Evolutionary conservation across 2,329 filamentous ascomycete genomes (phyloP), one percentile per base, ranked within the genome.

Genomic region (Colletotrichum viniferum): DNA sequence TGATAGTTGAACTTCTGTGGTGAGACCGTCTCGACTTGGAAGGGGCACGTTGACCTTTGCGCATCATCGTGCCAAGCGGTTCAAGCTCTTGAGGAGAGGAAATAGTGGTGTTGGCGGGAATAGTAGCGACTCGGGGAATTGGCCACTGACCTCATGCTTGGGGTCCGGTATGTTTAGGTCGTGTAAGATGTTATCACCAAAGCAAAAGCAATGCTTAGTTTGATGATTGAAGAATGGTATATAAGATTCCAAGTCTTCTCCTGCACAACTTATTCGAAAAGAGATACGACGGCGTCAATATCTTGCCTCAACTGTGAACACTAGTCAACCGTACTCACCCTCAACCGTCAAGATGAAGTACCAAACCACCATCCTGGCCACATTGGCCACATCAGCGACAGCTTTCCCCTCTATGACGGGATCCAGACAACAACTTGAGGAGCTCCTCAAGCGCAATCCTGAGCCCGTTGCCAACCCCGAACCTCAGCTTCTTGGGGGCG

Each of bases 391-490:
- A 12, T 68, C 69, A 16, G 69, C 38, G 18, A 34, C 56, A 12
- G 69, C 73, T 3, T 75, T 75, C 18, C 73, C 73, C 7, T 75
- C 73, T 5, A 68, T 73, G 69, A 38, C 63, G 56, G 62, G 62
- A 13, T 61, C 69, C 0, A 67, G 48, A 10, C 32, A 64, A 32
- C 69, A 62, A 16, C 55, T 60, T 13, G 69, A 75, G 16, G 24
- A 68, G 13, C 38, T 75, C 6, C 43, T 52, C 26, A 75, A 63
- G 62, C 62, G 73, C 26, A 36, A n/a, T 3, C 56, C 73, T 4
- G 63, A 67, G 9, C 73, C 73, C 5, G 69, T 58, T 5, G 71
- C 71, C 8, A 52, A 74, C 5, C 71, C 71, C 3, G 61, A 68
- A 4, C 73, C 73, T 7, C 73, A 72, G 14, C 56, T 75, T 18